Evolutionary conservation across 345 rosid species (phyloP).

Genomic region (Durio zibethinus): DNA sequence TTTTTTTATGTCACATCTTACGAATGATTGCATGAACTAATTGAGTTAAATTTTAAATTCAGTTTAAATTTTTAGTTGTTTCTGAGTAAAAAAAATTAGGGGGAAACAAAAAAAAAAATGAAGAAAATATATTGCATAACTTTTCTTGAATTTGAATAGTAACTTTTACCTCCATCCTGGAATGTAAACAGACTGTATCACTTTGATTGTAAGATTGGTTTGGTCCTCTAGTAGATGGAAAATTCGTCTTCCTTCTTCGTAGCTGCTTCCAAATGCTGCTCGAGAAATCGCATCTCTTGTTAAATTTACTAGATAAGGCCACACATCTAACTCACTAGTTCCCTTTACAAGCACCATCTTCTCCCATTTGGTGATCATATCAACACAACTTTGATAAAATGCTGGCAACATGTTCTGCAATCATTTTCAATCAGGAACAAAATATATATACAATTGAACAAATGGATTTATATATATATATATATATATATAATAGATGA

Average conservation of each 20-base stretch:
- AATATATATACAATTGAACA: too few species aligned
- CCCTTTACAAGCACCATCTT: background rate
- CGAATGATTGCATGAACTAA: too few species aligned
- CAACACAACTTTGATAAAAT: slow-evolving; percentile 27
- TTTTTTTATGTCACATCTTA: too few species aligned
- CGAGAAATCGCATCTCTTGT: slow-evolving; percentile 45
- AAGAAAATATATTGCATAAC: background rate
- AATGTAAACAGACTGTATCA: slow-evolving; percentile 13
- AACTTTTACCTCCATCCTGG: slow-evolving; percentile 45
- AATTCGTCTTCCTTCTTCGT: slow-evolving; percentile 40
- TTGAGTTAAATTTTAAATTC: too few species aligned
- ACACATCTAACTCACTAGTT: slow-evolving; percentile 31
- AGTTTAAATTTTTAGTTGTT: too few species aligned
- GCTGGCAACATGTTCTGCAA: slow-evolving; percentile 30
- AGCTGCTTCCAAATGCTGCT: slow-evolving; percentile 49
- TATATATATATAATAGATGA: too few species aligned
- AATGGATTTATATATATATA: too few species aligned
- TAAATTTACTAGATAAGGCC: slow-evolving; percentile 38
- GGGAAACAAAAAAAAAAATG: background rate
- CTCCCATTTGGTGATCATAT: slow-evolving; percentile 38
- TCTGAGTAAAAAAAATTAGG: too few species aligned
- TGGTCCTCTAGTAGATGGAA: slow-evolving; percentile 35
- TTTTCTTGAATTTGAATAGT: background rate
- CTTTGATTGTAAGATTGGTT: background rate
- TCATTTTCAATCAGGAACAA: background rate